Base-by-base conservation (phyloP, 345 rosid species). In the Fremontodendron californicum region DNA sequence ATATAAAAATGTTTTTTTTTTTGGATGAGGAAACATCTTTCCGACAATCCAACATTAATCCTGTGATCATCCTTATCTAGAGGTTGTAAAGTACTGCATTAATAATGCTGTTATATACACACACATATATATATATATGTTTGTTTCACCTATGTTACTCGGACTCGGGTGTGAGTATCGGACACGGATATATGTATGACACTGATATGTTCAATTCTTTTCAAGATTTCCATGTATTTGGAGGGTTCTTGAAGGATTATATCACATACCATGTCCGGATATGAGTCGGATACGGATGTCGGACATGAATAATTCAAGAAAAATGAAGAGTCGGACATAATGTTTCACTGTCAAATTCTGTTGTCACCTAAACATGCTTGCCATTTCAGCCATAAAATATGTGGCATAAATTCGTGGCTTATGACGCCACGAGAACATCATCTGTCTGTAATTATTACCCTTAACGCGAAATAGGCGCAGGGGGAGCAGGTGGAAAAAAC, bases 401-500 rank as follows among this genome's bases (percentile, higher is more conserved):
- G 40, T 39, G 0, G 0, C 40, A 39, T 39, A 23, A 55, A 55
- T 23, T 21, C 3, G 10, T 23, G 61, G 61, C 4, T 55, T 57
- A 21, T 66, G 72, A 67, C 72, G 72, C 19, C 69, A 43, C 8
- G 18, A 13, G 12, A 68, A 23, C 1, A 43, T 43, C 15, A 43
- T 15, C 37, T 25, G 37, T 29, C 16, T 43, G 21, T 23, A 18
- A 25, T 25, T 23, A 3, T 37, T 63, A 25, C 13, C 29, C 11
- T 25, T 15, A 68, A 43, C 18, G 12, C 10, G 4, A 43, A 43
- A 13, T 12, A 27, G 10, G 18, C 9, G 52, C 9, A 31, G 5
- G 9, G 9, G 25, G 74, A 71, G 74, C 74, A 49, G 61, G 75
- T 71, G 75, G 45, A 19, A 13, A 13, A 10, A 71, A 33, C 61